Percentiles rank a stretch among this genome's conserved stretches.
These are phyloP conservation scores for Umbilicus rupestris DNA, from an alignment of 164 flowering plant genomes.

Conservation along the genomic window DNA sequence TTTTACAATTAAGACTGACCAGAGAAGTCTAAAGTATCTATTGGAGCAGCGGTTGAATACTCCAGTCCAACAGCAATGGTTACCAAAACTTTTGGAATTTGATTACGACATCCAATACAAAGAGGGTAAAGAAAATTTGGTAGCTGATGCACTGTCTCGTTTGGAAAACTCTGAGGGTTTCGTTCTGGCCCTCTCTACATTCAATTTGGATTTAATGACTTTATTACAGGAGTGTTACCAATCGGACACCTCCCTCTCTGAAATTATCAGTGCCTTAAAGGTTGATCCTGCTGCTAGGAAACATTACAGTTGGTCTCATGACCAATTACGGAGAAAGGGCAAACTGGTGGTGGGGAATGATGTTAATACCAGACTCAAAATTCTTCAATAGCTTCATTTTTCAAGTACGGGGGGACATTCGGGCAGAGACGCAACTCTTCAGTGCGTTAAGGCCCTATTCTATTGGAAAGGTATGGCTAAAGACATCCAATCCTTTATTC, in stretches of 20 bases:
- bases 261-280: too few species aligned
- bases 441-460: neutral
- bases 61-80: conserved; percentile 10
- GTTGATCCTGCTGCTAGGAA: too few species aligned
- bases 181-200: too few species aligned
- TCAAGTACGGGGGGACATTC: neutral
- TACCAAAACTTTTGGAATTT: conserved; percentile 9
- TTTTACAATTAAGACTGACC: conserved; percentile 1
- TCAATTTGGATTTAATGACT: too few species aligned
- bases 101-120: neutral
- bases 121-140: neutral
- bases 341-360: neutral
- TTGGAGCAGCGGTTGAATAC: neutral
- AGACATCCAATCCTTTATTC: neutral
- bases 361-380: neutral
- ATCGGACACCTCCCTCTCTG: too few species aligned
- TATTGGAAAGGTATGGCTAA: neutral
- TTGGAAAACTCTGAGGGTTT: neutral
- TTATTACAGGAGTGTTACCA: too few species aligned
- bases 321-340: neutral
- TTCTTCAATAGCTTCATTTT: neutral
- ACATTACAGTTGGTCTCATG: too few species aligned
- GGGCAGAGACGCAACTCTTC: neutral
- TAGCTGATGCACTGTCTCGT: neutral
- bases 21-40: neutral